Conservation (phyloP, 805 yeast species). For the Cyberlindnera meyerae region DNA sequence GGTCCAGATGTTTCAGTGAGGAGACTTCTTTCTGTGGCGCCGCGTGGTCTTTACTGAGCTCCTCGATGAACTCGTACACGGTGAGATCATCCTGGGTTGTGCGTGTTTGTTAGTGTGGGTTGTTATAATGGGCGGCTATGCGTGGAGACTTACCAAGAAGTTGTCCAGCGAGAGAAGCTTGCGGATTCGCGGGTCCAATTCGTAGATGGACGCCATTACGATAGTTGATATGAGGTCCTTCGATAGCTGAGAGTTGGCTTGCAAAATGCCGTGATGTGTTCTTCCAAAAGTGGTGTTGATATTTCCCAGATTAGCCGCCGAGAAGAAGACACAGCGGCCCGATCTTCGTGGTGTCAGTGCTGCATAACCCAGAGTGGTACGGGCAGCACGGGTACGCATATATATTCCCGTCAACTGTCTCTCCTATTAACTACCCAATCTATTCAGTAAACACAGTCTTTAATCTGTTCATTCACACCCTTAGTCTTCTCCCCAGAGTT, state of each 20-base stretch:
- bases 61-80: slow-evolving; percentile 77
- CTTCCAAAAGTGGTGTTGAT: no score
- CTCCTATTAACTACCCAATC: no score
- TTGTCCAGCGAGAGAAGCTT: slow-evolving; percentile 53
- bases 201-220: slow-evolving; percentile 52
- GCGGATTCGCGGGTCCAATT: slow-evolving; percentile 59
- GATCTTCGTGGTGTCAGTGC: no score
- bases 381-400: no score
- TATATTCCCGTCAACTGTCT: no score
- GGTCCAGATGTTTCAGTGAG: slow-evolving; percentile 57
- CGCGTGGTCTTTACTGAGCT: slow-evolving; percentile 64
- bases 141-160: slow-evolving; percentile 36
- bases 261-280: no score
- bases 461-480: not conserved
- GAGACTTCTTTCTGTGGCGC: slow-evolving; percentile 46
- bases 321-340: no score
- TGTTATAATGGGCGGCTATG: not conserved
- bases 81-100: slow-evolving; percentile 62
- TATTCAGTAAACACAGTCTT: no score
- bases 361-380: no score
- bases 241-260: no score
- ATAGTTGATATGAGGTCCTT: no score
- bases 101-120: slow-evolving; percentile 3
- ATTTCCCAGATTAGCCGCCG: no score
- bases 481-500: not conserved